Evolutionary conservation across 768 basidiomycete genomes (phyloP).

Genomic region (Pilatotrama ljubarskyi): DNA sequence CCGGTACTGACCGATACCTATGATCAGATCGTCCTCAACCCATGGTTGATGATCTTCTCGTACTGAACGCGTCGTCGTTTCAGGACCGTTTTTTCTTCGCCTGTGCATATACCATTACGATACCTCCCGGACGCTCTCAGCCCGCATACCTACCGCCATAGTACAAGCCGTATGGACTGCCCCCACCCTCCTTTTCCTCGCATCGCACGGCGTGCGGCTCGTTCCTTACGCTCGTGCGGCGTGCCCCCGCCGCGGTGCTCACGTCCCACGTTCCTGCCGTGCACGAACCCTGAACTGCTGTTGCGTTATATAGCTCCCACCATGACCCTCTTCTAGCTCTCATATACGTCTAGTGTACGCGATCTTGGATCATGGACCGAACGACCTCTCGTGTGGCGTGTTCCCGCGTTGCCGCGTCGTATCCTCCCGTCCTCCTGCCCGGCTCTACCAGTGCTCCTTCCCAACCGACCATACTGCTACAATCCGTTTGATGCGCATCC

Average conservation of each 20-base stretch:
- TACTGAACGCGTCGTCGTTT: slow-evolving; percentile 34
- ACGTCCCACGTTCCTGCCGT: slow-evolving; percentile 17
- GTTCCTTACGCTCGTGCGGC: slow-evolving; percentile 7
- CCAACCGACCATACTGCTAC: background rate
- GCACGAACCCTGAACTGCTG: slow-evolving; percentile 10
- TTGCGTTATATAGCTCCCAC: background rate
- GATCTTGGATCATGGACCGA: slow-evolving; percentile 5
- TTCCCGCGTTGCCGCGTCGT: background rate
- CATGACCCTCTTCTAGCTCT: background rate
- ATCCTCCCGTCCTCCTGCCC: background rate
- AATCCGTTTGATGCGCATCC: background rate
- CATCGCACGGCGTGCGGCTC: slow-evolving; percentile 16
- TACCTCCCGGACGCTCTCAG: slow-evolving; percentile 16
- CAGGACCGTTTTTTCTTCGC: slow-evolving; percentile 4
- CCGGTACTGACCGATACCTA: slow-evolving; percentile 3
- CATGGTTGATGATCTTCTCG: slow-evolving; percentile 86
- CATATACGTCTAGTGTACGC: slow-evolving; percentile 6
- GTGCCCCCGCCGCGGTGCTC: background rate
- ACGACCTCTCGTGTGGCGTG: background rate
- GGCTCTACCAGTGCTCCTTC: background rate
- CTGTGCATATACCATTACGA: slow-evolving; percentile 18
- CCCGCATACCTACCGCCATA: slow-evolving; percentile 6
- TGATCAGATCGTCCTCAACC: slow-evolving; percentile 75
- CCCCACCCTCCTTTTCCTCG: slow-evolving; percentile 14
- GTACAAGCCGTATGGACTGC: background rate